These are phyloP conservation scores for Tetradesmus lagerheimii DNA, from an alignment of 139 green algal species.

Conservation along the genomic window DNA sequence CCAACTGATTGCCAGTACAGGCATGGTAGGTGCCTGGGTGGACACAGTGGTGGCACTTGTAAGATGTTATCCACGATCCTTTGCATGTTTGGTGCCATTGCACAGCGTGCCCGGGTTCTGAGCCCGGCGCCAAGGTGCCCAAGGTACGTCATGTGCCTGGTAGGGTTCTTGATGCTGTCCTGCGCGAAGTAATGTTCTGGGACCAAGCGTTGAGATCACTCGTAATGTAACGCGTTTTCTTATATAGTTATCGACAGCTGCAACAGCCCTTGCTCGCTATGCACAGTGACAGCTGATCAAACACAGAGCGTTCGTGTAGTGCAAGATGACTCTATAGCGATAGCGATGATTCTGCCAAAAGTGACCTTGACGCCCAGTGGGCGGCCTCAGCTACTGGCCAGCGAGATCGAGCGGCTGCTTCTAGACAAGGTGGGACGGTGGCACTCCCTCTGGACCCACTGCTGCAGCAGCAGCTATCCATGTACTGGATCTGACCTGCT, in stretches of 20 bases:
- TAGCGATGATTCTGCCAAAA: conserved; percentile 58
- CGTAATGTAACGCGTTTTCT: too few species aligned
- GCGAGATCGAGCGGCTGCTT: conserved; percentile 74
- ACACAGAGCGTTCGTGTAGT: not conserved
- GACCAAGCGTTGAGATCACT: too few species aligned
- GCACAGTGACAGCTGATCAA: not conserved
- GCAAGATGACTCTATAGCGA: not conserved
- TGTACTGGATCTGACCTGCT: not conserved
- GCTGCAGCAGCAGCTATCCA: not conserved
- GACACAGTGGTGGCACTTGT: too few species aligned
- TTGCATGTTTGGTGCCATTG: too few species aligned
- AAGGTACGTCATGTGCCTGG: too few species aligned
- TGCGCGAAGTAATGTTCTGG: too few species aligned
- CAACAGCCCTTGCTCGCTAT: not conserved
- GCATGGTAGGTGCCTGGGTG: too few species aligned
- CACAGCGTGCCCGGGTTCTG: too few species aligned
- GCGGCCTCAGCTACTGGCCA: conserved; percentile 65
- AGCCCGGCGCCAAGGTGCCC: too few species aligned
- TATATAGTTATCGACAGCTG: too few species aligned
- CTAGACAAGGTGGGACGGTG: conserved; percentile 67
- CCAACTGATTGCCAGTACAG: too few species aligned
- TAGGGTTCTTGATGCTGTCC: not conserved
- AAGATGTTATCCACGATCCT: too few species aligned
- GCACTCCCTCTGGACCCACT: not conserved
- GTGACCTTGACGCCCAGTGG: conserved; percentile 65